Evolutionary conservation across 2,329 filamentous ascomycete genomes (phyloP).

Genomic region (Elsinoe perseae): DNA sequence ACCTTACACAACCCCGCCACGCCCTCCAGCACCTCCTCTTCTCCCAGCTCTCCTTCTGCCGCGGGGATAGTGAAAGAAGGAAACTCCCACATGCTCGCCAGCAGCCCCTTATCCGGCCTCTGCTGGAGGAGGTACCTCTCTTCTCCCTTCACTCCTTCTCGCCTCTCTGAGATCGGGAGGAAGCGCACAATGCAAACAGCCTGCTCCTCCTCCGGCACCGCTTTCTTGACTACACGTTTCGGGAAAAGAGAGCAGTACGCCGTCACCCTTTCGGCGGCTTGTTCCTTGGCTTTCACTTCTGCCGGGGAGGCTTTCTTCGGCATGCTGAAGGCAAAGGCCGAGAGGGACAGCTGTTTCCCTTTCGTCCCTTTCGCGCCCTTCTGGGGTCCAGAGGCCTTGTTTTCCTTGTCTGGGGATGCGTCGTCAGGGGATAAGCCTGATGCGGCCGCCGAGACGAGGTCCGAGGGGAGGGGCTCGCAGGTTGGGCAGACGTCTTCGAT

Average conservation of each 20-base stretch:
- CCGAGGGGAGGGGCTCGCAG: background rate
- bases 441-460: background rate
- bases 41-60: background rate
- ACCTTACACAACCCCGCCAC: background rate
- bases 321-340: background rate
- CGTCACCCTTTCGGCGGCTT: background rate
- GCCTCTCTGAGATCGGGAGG: background rate
- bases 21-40: background rate
- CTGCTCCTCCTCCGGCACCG: constrained; percentile 2
- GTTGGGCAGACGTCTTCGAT: background rate
- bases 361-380: background rate
- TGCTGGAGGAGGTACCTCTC: background rate
- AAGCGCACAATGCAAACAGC: background rate
- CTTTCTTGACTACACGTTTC: constrained; percentile 2
- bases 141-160: background rate
- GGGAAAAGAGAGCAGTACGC: constrained; percentile 10
- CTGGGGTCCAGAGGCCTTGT: background rate
- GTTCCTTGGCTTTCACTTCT: background rate
- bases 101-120: background rate
- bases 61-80: background rate
- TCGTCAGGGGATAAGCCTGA: background rate
- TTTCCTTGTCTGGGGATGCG: background rate
- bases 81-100: constrained; percentile 10
- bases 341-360: constrained; percentile 1
- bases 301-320: background rate